Conservation (phyloP, 2,329 filamentous ascomycete genomes). For the Massarina eburnea region DNA sequence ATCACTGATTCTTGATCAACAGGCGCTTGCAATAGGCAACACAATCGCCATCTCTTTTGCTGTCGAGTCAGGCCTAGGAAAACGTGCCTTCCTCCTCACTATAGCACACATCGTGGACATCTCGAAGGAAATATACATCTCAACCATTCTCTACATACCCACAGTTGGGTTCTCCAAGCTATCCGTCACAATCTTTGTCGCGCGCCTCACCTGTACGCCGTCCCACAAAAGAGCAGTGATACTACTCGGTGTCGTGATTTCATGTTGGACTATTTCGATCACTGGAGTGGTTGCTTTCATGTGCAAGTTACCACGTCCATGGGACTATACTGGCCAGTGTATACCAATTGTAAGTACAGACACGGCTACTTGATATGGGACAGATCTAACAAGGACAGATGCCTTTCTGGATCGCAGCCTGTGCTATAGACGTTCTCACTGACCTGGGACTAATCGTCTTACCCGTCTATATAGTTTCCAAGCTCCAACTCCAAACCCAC, state of each 20-base stretch:
- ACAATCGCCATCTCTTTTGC: slow-evolving; percentile 24
- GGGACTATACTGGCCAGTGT: slow-evolving; percentile 25
- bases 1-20: background rate
- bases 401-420: slow-evolving; percentile 26
- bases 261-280: slow-evolving; percentile 23
- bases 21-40: slow-evolving; percentile 21
- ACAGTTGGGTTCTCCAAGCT: slow-evolving; percentile 26
- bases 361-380: background rate
- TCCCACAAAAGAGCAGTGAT: slow-evolving; percentile 15
- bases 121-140: slow-evolving; percentile 23
- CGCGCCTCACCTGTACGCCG: slow-evolving; percentile 16
- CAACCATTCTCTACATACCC: slow-evolving; percentile 25
- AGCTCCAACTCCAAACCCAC: slow-evolving; percentile 13
- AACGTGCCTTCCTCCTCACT: slow-evolving; percentile 15
- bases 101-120: slow-evolving; percentile 9
- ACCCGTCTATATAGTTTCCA: slow-evolving; percentile 20
- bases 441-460: slow-evolving; percentile 21
- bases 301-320: slow-evolving; percentile 27
- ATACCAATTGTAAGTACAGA: slow-evolving; percentile 23
- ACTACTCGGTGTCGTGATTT: slow-evolving; percentile 12
- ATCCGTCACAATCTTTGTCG: slow-evolving; percentile 23
- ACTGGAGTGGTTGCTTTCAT: slow-evolving; percentile 22
- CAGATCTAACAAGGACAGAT: slow-evolving; percentile 4
- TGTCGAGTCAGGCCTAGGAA: slow-evolving; percentile 22
- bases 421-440: slow-evolving; percentile 18